Evolutionary conservation across 1,284 basidiomycete genomes (phyloP), one percentile per base, ranked within the genome.

Genomic region (Malassezia sympodialis): DNA sequence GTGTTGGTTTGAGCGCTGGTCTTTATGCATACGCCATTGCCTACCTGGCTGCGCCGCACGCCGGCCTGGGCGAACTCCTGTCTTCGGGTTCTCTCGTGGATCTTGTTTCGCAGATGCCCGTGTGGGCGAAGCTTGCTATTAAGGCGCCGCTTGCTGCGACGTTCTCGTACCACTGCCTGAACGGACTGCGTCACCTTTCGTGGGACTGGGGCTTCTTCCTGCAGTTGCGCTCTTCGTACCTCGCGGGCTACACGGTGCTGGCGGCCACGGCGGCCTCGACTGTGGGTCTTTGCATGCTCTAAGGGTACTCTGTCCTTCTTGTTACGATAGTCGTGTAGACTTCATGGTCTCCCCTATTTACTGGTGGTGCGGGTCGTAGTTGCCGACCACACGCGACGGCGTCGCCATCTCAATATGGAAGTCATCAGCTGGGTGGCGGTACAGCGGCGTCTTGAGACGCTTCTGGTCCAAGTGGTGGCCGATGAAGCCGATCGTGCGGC

Each of bases 401-500:
- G 62, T 62, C 30, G 66, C 61, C 63, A 71, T 67, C 55, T 69
- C 63, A 43, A 73, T 68, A 61, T 68, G 67, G 67, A 73, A 65
- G 61, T 73, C 70, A 61, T 73, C 70, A 82, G 71, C 68, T 46
- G 69, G 69, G 61, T 73, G 71, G 50, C 71, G 66, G 66, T 73
- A 73, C 40, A 73, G 68, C 49, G 65, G 65, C 31, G 66, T 64
- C 59, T 67, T 68, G 61, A 73, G 67, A 67, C 89, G 82, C 82
- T 90, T 91, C 82, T 96, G 91, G 80, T 96, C 90, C 53, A 89
- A 82, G 76, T 88, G 87, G 78, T 89, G 87, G 37, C 88, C 88
- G 66, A 91, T 90, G 83, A 96, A 96, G 67, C 93, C 93, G 76
- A 96, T 96, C 74, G 86, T 89, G 67, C 93, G 87, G 54, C 93